phyloP scores from a whole-genome alignment of 768 basidiomycete genomes.

The Suillus clintonianus region DNA sequence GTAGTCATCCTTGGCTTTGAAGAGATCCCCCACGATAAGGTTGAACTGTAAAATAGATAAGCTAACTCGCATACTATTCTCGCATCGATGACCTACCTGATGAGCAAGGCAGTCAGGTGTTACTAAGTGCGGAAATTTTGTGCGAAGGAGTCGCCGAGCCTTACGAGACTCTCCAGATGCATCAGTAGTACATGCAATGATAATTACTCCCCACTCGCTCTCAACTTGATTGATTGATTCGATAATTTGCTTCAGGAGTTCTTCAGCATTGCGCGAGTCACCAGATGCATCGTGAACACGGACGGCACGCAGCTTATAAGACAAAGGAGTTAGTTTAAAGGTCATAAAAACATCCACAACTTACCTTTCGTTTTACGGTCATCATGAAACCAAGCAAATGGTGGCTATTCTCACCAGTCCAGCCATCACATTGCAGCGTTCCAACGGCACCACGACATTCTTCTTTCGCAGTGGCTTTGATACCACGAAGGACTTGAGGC shows the following conservation, averaged over 20 bases:
- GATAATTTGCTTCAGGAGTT: constrained; percentile 25
- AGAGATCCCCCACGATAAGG: constrained; percentile 41
- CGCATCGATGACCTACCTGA: constrained; percentile 29
- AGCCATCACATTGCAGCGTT: constrained; percentile 38
- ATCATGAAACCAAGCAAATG: constrained; percentile 39
- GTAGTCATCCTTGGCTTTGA: constrained; percentile 27
- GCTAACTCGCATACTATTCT: neutral
- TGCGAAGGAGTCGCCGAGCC: constrained; percentile 18
- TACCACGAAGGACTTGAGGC: constrained; percentile 8
- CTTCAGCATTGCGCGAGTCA: constrained; percentile 34
- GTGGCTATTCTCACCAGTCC: constrained; percentile 34
- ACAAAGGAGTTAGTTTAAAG: neutral
- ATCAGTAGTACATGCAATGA: constrained; percentile 33
- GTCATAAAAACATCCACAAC: neutral
- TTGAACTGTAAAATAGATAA: constrained; percentile 33
- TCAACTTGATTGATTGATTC: constrained; percentile 19
- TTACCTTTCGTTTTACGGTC: constrained; percentile 20
- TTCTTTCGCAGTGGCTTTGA: neutral
- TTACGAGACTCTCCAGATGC: constrained; percentile 36
- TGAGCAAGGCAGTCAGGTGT: constrained; percentile 38
- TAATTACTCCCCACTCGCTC: constrained; percentile 21
- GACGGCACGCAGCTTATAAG: constrained; percentile 30
- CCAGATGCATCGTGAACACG: constrained; percentile 31
- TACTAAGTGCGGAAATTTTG: constrained; percentile 28
- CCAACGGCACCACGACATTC: constrained; percentile 14